phyloP scores from a whole-genome alignment of 1,139 yeast genomes.

The Arxiozyma slooffiae region DNA sequence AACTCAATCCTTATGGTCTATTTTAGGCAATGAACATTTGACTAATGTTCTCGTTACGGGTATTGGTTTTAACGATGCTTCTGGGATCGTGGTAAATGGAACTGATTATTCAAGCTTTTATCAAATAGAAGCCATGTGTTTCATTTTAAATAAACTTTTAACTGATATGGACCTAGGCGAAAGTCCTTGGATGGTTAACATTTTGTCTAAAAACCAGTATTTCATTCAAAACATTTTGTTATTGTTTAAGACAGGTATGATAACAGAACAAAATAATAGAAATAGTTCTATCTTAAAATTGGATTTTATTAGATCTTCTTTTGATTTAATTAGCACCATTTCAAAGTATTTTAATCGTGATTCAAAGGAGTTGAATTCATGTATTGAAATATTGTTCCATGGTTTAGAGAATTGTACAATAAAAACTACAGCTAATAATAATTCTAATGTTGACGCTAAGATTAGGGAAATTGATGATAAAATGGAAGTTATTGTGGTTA shows the following conservation, averaged over 20 bases:
- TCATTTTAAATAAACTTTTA: slow-evolving; percentile 42
- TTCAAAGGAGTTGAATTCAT: slow-evolving; percentile 34
- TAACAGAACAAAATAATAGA: slow-evolving; percentile 8
- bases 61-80: slow-evolving; percentile 27
- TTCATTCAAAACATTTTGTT: slow-evolving; percentile 26
- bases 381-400: slow-evolving; percentile 43
- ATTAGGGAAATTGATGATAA: slow-evolving; percentile 16
- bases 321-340: slow-evolving; percentile 45
- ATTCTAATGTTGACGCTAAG: slow-evolving; percentile 5
- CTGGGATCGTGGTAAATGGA: slow-evolving; percentile 24
- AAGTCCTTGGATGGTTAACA: slow-evolving; percentile 35
- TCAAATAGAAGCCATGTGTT: slow-evolving; percentile 63
- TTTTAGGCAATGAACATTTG: slow-evolving; percentile 50
- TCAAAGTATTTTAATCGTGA: slow-evolving; percentile 43
- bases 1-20: slow-evolving; percentile 57
- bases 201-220: slow-evolving; percentile 19
- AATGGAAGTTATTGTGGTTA: slow-evolving; percentile 39
- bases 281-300: slow-evolving; percentile 13
- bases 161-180: slow-evolving; percentile 34
- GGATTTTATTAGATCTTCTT: slow-evolving; percentile 37
- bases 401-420: slow-evolving; percentile 30
- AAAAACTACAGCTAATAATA: slow-evolving; percentile 3
- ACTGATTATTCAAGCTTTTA: slow-evolving; percentile 29
- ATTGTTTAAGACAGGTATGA: slow-evolving; percentile 22
- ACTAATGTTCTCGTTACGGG: slow-evolving; percentile 38